Evolutionary conservation across 768 basidiomycete genomes (phyloP).

Genomic region (Sporobolomyces pararoseus): DNA sequence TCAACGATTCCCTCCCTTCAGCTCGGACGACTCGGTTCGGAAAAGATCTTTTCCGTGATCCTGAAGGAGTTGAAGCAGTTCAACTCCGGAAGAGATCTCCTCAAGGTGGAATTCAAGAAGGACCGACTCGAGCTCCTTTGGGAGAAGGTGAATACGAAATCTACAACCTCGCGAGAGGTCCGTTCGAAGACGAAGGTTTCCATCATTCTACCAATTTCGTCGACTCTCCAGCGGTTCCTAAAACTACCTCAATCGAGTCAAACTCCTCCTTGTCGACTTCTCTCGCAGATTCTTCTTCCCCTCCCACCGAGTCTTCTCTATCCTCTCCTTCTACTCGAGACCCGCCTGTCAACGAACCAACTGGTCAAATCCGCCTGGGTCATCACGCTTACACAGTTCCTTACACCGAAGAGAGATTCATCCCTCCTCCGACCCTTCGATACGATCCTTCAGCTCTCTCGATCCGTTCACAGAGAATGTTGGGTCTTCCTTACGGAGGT

Average conservation of each 20-base stretch:
- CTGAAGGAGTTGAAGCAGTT: slow-evolving; percentile 29
- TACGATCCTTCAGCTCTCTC: slow-evolving; percentile 41
- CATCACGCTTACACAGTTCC: slow-evolving; percentile 36
- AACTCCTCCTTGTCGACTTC: background rate
- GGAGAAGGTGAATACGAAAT: slow-evolving; percentile 33
- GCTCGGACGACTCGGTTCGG: slow-evolving; percentile 40
- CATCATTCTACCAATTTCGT: background rate
- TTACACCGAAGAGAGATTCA: slow-evolving; percentile 38
- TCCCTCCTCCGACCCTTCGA: slow-evolving; percentile 41
- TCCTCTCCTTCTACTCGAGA: background rate
- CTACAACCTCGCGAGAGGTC: slow-evolving; percentile 33
- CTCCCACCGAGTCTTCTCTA: background rate
- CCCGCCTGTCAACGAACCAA: slow-evolving; percentile 29
- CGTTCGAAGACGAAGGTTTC: slow-evolving; percentile 31
- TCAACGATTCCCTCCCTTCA: slow-evolving; percentile 10
- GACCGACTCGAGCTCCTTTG: slow-evolving; percentile 21
- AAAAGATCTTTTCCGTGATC: slow-evolving; percentile 42
- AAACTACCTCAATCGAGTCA: background rate
- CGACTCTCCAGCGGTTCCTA: background rate
- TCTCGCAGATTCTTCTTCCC: slow-evolving; percentile 11
- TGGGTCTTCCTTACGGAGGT: slow-evolving; percentile 59
- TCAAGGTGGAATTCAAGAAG: slow-evolving; percentile 26
- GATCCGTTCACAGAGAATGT: slow-evolving; percentile 39
- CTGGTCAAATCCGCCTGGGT: slow-evolving; percentile 32
- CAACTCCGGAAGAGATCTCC: slow-evolving; percentile 19